phyloP scores from a whole-genome alignment of 169 alveolate species.

The Eimeria nieschulzi region DNA sequence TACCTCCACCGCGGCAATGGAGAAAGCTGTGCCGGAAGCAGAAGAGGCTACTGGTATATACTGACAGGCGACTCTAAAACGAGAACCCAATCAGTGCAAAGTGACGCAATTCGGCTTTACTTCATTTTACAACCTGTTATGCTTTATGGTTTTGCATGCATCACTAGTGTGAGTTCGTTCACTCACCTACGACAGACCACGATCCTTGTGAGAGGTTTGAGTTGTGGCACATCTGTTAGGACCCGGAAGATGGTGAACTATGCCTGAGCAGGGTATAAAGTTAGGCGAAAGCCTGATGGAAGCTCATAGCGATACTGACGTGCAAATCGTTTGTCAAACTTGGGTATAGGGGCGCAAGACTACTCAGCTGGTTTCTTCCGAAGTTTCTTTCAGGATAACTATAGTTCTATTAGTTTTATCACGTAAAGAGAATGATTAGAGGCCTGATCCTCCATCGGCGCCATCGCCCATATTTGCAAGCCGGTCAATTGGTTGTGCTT shows the following conservation, averaged over 20 bases:
- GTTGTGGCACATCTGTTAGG: slow-evolving; percentile 91
- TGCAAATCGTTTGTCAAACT: slow-evolving; percentile 93
- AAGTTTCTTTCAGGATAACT: slow-evolving; percentile 95
- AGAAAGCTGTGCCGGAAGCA: slow-evolving; percentile 22
- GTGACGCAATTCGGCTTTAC: too few relatives aligned
- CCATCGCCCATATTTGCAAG: too few relatives aligned
- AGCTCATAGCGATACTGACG: slow-evolving; percentile 93
- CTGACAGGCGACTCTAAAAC: too few relatives aligned
- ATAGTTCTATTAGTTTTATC: slow-evolving; percentile 87
- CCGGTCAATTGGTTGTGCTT: too few relatives aligned
- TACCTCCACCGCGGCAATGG: neutral
- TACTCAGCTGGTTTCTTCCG: slow-evolving; percentile 95
- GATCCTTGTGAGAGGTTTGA: slow-evolving; percentile 81
- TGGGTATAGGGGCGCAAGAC: slow-evolving; percentile 95
- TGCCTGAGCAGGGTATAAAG: slow-evolving; percentile 94
- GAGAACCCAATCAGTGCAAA: too few relatives aligned
- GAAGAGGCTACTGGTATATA: neutral
- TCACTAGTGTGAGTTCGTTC: too few relatives aligned
- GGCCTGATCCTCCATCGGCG: slow-evolving; percentile 62
- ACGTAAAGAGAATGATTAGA: slow-evolving; percentile 92
- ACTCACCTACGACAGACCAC: slow-evolving; percentile 53
- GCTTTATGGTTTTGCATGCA: too few relatives aligned
- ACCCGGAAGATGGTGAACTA: slow-evolving; percentile 94
- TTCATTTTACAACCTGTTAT: too few relatives aligned
- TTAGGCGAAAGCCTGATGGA: slow-evolving; percentile 92